Percentiles rank a stretch among this genome's conserved stretches.
Conservation (phyloP, 441 rosid genomes). For the Adansonia madagascariensis region DNA sequence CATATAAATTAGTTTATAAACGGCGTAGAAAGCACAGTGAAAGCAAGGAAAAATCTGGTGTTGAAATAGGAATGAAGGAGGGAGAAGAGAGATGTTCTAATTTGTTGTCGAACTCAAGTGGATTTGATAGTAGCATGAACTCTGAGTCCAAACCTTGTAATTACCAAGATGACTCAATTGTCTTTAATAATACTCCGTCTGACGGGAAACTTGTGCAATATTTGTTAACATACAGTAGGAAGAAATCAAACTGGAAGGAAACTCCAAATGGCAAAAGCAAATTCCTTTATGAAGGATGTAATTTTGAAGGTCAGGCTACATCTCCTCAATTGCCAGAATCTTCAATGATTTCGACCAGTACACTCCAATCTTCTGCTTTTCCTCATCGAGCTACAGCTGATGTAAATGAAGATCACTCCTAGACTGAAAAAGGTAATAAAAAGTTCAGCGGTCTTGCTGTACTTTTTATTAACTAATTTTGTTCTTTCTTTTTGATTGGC, state of each 20-base stretch:
- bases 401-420: constrained; percentile 22
- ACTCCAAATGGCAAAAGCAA: constrained; percentile 18
- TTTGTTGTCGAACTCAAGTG: constrained; percentile 33
- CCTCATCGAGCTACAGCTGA: constrained; percentile 1
- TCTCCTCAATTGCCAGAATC: constrained; percentile 30
- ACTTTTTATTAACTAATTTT: neutral
- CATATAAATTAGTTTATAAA: constrained; percentile 18
- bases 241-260: constrained; percentile 30
- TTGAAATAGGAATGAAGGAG: constrained; percentile 32
- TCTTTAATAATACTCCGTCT: constrained; percentile 21
- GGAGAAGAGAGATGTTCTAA: constrained; percentile 39
- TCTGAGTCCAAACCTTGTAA: constrained; percentile 32
- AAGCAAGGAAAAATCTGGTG: constrained; percentile 14
- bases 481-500: neutral
- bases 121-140: constrained; percentile 30
- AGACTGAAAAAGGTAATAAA: constrained; percentile 18
- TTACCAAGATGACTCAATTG: constrained; percentile 24
- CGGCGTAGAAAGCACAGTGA: constrained; percentile 14
- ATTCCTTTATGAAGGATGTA: constrained; percentile 29
- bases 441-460: neutral
- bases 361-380: constrained; percentile 20
- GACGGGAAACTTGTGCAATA: constrained; percentile 37
- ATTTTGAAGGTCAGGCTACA: constrained; percentile 15
- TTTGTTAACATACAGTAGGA: constrained; percentile 48
- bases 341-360: neutral